Evolutionary conservation across 2,329 filamentous ascomycete species (phyloP).

Genomic region (Calcarisporium arbuscula): DNA sequence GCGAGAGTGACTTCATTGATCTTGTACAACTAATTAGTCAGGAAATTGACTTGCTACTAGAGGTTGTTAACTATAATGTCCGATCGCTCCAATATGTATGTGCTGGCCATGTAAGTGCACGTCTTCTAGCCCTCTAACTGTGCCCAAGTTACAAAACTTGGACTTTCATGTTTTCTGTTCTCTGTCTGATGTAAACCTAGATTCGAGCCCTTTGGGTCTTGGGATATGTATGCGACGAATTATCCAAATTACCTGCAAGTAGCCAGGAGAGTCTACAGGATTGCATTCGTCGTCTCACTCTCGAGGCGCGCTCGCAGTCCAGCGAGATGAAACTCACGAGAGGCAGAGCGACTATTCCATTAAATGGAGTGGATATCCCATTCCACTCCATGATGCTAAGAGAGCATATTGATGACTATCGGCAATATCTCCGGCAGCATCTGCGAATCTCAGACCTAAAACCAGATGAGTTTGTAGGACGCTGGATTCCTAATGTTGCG

Average conservation of each 20-base stretch:
- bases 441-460: constrained; percentile 99
- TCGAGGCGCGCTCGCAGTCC: constrained; percentile 83
- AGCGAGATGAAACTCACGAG: constrained; percentile 84
- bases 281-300: constrained; percentile 84
- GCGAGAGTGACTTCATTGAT: constrained; percentile 93
- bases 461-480: constrained; percentile 90
- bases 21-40: constrained; percentile 94
- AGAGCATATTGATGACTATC: constrained; percentile 97
- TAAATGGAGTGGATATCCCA: constrained; percentile 94
- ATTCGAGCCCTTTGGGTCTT: too few species aligned
- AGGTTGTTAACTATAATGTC: constrained; percentile 97
- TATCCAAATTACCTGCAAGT: constrained; percentile 82
- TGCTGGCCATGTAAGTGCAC: constrained; percentile 63
- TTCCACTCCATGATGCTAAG: constrained; percentile 99
- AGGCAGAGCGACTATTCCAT: constrained; percentile 92
- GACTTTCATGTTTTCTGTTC: too few species aligned
- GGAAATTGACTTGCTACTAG: constrained; percentile 88
- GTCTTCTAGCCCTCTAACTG: constrained; percentile 79
- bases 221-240: too few species aligned
- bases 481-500: constrained; percentile 99
- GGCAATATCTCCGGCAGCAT: constrained; percentile 97
- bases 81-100: constrained; percentile 71
- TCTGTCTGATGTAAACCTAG: too few species aligned
- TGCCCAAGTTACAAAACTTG: constrained; percentile 92
- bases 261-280: constrained; percentile 80